Percentiles rank a stretch among this genome's conserved stretches.
phyloP scores from a whole-genome alignment of 2,329 filamentous ascomycete species.

The Ceratocystis variospora region DNA sequence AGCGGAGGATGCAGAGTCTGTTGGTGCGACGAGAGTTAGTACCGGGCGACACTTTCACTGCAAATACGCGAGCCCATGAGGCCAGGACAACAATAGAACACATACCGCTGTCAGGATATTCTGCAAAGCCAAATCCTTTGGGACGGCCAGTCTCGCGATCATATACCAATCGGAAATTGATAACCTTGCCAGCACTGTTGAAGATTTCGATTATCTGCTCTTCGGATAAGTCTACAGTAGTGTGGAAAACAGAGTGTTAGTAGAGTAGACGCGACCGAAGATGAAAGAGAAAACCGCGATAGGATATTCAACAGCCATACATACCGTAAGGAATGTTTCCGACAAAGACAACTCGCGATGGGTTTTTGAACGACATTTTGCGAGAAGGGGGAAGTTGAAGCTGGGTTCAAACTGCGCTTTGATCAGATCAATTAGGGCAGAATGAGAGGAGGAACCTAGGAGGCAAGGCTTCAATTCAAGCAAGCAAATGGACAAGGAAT shows the following conservation, averaged over 20 bases:
- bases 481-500: background rate
- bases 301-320: conserved; percentile 15
- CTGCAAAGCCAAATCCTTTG: conserved; percentile 93
- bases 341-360: conserved; percentile 68
- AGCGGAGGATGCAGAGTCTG: conserved; percentile 73
- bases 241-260: conserved; percentile 12
- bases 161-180: conserved; percentile 82
- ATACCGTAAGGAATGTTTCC: conserved; percentile 74
- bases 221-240: conserved; percentile 64
- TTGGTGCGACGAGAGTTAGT: conserved; percentile 12
- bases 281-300: background rate
- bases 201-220: conserved; percentile 94
- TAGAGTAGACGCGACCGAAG: background rate
- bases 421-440: conserved; percentile 2
- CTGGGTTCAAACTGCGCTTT: conserved; percentile 20
- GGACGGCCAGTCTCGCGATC: conserved; percentile 89
- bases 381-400: background rate
- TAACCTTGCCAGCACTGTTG: conserved; percentile 73
- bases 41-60: background rate
- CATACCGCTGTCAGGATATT: conserved; percentile 79
- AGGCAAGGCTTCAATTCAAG: background rate
- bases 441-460: background rate
- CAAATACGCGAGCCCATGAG: too few species aligned
- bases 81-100: background rate
- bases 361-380: conserved; percentile 59